These are phyloP conservation scores for Phytophthora aleatoria DNA, from an alignment of 352 stramenopile species.

Conservation along the genomic window DNA sequence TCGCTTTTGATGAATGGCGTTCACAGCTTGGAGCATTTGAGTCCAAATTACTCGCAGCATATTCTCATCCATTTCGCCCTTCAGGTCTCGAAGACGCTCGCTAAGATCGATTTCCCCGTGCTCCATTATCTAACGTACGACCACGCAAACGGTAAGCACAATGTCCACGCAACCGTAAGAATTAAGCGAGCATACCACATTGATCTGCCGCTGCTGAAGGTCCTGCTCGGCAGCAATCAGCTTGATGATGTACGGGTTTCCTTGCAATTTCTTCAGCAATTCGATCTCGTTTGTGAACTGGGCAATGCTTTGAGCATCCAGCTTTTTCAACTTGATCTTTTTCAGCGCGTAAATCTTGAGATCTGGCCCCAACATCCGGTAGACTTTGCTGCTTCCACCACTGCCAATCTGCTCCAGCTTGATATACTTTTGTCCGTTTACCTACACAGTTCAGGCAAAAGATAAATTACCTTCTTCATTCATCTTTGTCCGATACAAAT, in stretches of 20 bases:
- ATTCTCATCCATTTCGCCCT: constrained; percentile 94
- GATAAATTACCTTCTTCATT: not conserved
- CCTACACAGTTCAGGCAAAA: constrained; percentile 36
- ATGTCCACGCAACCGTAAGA: not conserved
- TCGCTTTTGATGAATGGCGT: constrained; percentile 95
- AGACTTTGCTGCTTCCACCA: constrained; percentile 98
- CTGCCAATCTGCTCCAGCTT: constrained; percentile 97
- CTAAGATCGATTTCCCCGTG: constrained; percentile 97
- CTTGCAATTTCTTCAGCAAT: constrained; percentile 92
- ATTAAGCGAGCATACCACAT: constrained; percentile 48
- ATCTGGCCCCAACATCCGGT: constrained; percentile 92
- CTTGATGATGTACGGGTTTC: constrained; percentile 96
- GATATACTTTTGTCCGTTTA: constrained; percentile 93
- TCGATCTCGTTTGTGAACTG: constrained; percentile 98
- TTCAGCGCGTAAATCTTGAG: constrained; percentile 98
- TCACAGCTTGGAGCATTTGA: constrained; percentile 98
- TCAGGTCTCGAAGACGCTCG: constrained; percentile 86
- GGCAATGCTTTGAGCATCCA: constrained; percentile 91
- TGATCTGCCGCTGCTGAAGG: constrained; percentile 68
- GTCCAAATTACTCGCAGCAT: constrained; percentile 98
- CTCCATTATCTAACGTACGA: constrained; percentile 92
- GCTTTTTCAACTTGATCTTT: constrained; percentile 95
- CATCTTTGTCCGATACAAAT: not conserved
- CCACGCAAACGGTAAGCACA: not conserved
- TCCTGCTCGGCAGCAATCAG: constrained; percentile 96